Base-by-base conservation (phyloP, 148 eudicot genomes). In the Vaccinium darrowii region DNA sequence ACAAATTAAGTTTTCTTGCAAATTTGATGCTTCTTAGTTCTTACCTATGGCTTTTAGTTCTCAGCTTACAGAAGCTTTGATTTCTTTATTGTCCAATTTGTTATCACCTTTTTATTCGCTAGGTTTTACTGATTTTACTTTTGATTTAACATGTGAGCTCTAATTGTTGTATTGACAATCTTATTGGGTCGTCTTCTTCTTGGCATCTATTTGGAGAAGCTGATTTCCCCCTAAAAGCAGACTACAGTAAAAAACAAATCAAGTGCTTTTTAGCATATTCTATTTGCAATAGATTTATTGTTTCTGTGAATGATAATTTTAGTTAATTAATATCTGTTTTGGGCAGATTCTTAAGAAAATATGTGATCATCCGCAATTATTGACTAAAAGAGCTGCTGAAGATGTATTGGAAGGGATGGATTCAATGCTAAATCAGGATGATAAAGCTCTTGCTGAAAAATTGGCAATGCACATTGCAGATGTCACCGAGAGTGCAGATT, bases 321-420 rank as follows among this genome's bases (percentile, higher is more conserved):
- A 62, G 74, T 33, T 10, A 71, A 69, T 16, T 14, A 18, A 15
- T 2, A 53, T 27, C 39, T 82, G n/a, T 54, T 54, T 76, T 65
- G 76, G 18, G 19, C 92, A 97, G 99, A 95, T 97, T 80, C 84
- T 97, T 91, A 97, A 97, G 81, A 97, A 97, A 91, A 97, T 97
- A 88, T 97, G 99, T 86, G 99, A 97, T 84, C 99, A 97, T 90
- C 99, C 99, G 51, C 92, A 90, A 77, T 96, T 97, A 62, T 84
- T 95, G 84, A 97, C 99, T 78, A 97, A 97, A 88, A 91, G 98
- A 91, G 99, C 99, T 33, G 99, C 99, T 84, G 96, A 94, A 87
- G 99, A 97, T 88, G 89, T 97, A 67, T 83, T 97, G 75, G 99
- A 97, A 90, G 99, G 98, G 88, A 93, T 97, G 98, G 99, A 97